A percentile compares a stretch with the other conserved stretches of the same genome.
phyloP scores from a whole-genome alignment of 352 stramenopile genomes.

The Globisporangium emineosum region DNA sequence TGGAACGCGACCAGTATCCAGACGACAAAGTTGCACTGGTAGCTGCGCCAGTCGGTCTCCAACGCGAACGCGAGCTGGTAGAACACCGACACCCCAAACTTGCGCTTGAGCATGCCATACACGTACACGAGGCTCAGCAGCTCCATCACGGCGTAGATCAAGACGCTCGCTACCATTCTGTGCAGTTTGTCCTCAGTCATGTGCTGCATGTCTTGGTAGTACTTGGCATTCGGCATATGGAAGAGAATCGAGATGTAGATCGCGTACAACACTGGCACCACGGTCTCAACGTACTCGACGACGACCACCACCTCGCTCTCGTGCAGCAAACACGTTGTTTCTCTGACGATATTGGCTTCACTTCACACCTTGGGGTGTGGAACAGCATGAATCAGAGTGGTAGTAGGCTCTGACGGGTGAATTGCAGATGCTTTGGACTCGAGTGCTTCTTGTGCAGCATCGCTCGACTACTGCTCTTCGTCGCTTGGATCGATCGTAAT shows the following conservation, averaged over 20 bases:
- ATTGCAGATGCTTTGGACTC: too few species aligned
- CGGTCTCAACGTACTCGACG: slow-evolving; percentile 6
- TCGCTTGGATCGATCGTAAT: too few species aligned
- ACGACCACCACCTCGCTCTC: neutral
- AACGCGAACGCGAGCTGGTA: too few species aligned
- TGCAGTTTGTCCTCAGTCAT: neutral
- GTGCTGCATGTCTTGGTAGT: slow-evolving; percentile 3
- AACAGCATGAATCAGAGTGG: too few species aligned
- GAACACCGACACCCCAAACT: neutral
- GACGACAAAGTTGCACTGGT: too few species aligned
- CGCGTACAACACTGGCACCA: slow-evolving; percentile 10
- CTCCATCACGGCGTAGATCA: slow-evolving; percentile 2
- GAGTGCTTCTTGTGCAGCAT: too few species aligned
- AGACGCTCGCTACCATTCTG: neutral
- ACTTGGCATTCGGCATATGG: slow-evolving; percentile 5
- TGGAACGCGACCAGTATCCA: too few species aligned
- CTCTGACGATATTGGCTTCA: too few species aligned
- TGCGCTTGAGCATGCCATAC: neutral
- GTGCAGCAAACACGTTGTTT: neutral
- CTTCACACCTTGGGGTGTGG: too few species aligned
- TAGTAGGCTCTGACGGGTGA: too few species aligned
- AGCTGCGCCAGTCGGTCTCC: slow-evolving; percentile 21
- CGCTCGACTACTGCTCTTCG: too few species aligned
- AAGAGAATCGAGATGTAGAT: slow-evolving; percentile 2
- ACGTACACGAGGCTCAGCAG: neutral